Evolutionary conservation across 805 yeast species (phyloP).

Genomic region (Yarrowia sp.): DNA sequence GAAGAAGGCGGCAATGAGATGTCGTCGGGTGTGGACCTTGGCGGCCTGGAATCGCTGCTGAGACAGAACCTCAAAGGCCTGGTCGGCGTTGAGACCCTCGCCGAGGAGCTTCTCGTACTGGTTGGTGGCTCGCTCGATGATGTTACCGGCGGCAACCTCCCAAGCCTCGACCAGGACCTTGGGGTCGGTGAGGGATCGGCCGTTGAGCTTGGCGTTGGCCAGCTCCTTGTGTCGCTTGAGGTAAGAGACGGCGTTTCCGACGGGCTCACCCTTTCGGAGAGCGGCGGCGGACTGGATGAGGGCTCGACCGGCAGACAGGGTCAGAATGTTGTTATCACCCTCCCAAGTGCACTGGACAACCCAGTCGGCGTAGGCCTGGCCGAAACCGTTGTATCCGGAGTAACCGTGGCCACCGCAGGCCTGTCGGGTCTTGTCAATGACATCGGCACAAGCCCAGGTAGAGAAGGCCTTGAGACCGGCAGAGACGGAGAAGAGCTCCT

Average conservation of each 20-base stretch:
- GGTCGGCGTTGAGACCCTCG: conserved; percentile 35
- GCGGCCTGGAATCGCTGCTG: conserved; percentile 45
- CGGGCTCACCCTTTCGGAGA: conserved; percentile 45
- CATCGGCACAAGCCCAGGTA: conserved; percentile 78
- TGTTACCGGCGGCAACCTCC: conserved; percentile 40
- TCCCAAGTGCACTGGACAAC: conserved; percentile 99
- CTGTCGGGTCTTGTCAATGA: conserved; percentile 88
- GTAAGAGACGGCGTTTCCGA: conserved; percentile 50
- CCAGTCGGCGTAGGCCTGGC: conserved; percentile 86
- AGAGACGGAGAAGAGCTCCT: conserved; percentile 76
- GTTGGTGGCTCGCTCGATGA: conserved; percentile 40
- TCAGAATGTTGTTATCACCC: conserved; percentile 88
- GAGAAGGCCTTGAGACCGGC: conserved; percentile 86
- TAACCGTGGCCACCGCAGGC: conserved; percentile 97
- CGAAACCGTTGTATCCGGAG: conserved; percentile 88
- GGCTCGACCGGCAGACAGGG: conserved; percentile 81
- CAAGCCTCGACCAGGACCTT: conserved; percentile 40
- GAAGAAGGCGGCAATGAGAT: conserved; percentile 42
- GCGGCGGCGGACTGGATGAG: conserved; percentile 51
- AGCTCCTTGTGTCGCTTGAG: conserved; percentile 36
- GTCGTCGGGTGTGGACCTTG: conserved; percentile 42
- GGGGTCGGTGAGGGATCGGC: conserved; percentile 36
- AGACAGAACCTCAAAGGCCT: conserved; percentile 43
- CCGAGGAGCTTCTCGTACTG: conserved; percentile 33
- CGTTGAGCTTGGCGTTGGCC: conserved; percentile 30